Evolutionary conservation across 345 rosid species (phyloP), one percentile per base, ranked within the genome.

Genomic region (Dovyalis caffra): DNA sequence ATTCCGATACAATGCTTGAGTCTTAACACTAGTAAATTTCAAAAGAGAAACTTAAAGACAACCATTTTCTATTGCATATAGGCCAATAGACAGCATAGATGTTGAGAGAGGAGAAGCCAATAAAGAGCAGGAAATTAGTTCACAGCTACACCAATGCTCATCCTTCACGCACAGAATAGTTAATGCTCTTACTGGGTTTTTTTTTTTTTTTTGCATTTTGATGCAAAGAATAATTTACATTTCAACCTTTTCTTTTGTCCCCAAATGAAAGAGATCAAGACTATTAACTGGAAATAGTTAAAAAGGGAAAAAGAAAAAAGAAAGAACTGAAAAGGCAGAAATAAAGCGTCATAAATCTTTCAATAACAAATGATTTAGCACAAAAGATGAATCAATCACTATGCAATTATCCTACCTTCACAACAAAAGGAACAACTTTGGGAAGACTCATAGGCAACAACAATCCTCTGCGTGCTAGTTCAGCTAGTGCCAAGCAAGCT

Each of bases 401-500:
- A 53, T 3, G 38, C 33, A 73, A 64, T 31, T 64, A 35, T 58
- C 66, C 77, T 82, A 95, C 99, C 97, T 95, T 93, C 77, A 88
- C 85, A 84, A 95, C 82, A 77, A 91, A 88, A 76, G 96, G 98
- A 65, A 91, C 85, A 71, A 90, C 96, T 87, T 82, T 87, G 63
- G 98, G 92, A 71, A 93, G 91, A 89, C 96, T 89, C 77, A 77
- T 83, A 60, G 99, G 99, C 77, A 95, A 83, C 76, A 95, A 91
- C 86, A 95, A 84, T 65, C 99, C 98, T 89, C 99, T 87, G 69
- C 97, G 92, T 62, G 97, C 93, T 76, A 95, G 83, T 83, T 95
- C 97, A 74, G 99, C 98, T 79, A 93, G 85, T 51, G 99, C 91
- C 81, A 93, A 86, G 91, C 99, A 95, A 77, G 95, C 98, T 34